Evolutionary conservation across 2,329 filamentous ascomycete genomes (phyloP).

Genomic region (Elsinoe arachidis): DNA sequence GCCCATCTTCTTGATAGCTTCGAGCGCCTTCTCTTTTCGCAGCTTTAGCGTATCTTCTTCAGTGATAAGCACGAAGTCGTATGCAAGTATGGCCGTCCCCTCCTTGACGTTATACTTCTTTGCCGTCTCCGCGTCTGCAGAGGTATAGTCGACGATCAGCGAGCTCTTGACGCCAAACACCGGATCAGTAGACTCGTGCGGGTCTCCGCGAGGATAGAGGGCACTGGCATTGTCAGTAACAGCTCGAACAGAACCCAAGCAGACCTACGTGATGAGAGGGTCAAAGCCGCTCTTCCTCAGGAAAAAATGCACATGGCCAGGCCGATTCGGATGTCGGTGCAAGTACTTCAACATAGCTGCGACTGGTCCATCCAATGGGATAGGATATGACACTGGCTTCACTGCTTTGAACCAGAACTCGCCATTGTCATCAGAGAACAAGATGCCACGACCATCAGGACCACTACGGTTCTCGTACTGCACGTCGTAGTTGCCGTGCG

Average conservation of each 20-base stretch:
- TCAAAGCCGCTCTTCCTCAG: constrained; percentile 20
- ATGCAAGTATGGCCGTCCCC: constrained; percentile 42
- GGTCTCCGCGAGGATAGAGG: constrained; percentile 63
- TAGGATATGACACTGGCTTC: constrained; percentile 24
- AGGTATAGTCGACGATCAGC: constrained; percentile 52
- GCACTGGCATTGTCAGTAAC: constrained; percentile 40
- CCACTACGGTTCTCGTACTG: constrained; percentile 20
- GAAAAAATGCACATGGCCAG: constrained; percentile 24
- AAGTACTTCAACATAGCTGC: constrained; percentile 19
- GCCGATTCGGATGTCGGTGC: constrained; percentile 21
- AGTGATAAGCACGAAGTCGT: constrained; percentile 67
- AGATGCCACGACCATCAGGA: constrained; percentile 22
- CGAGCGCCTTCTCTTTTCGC: constrained; percentile 53
- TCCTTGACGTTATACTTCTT: constrained; percentile 54
- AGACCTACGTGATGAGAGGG: constrained; percentile 20
- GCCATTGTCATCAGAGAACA: constrained; percentile 20
- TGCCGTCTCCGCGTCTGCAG: constrained; percentile 41
- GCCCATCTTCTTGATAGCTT: constrained; percentile 57
- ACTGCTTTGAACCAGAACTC: constrained; percentile 23
- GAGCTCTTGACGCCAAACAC: constrained; percentile 77
- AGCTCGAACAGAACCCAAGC: not conserved
- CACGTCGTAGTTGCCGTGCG: constrained; percentile 25
- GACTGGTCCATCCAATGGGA: constrained; percentile 23
- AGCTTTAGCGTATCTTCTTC: constrained; percentile 56
- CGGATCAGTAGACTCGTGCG: constrained; percentile 69